Evolutionary conservation across 257 asterid species (phyloP), one percentile per base, ranked within the genome.

Genomic region (Scutellaria galericulata): DNA sequence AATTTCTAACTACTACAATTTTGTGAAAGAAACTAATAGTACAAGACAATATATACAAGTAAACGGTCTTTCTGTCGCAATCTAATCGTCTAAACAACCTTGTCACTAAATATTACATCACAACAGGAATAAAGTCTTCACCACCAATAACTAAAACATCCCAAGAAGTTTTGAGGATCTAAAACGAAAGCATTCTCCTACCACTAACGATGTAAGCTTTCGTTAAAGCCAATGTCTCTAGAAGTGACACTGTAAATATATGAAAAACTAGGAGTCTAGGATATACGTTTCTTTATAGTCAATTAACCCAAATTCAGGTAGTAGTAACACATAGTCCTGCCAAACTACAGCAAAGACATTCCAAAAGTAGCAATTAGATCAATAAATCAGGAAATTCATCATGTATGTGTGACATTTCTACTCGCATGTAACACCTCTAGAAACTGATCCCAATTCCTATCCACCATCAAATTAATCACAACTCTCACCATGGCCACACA

Each of bases 301-400:
- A 47, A 54, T 48, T 15, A 51, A 54, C 15, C 58, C 58, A 20
- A 8, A 66, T 53, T 40, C 68, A 61, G 44, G 50, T 7, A 46
- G 72, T 56, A 13, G 13, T 39, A 9, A 40, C 53, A 57, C 15
- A 42, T 7, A 41, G 55, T 63, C 45, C 45, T 6, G 40, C 60
- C 55, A 67, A 54, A 75, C 27, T 56, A 37, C 82, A 31, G 65
- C 70, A 63, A 74, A 68, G 35, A 59, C 70, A 56, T 48, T 44
- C 20, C 67, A 20, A 24, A 37, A 37, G 64, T 35, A 44, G 35
- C 72, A 71, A 54, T 63, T 73, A 68, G 66, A 75, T 66, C 69
- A 53, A 52, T 50, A 76, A 74, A 83, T 55, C 66, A 64, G 68
- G 74, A 76, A 68, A 78, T 13, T 66, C 66, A 65, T 40, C 53